A percentile compares a stretch with the other conserved stretches of the same genome.
These are phyloP conservation scores for Skeletonema potamos DNA, from an alignment of 108 stramenopile species.

Conservation along the genomic window DNA sequence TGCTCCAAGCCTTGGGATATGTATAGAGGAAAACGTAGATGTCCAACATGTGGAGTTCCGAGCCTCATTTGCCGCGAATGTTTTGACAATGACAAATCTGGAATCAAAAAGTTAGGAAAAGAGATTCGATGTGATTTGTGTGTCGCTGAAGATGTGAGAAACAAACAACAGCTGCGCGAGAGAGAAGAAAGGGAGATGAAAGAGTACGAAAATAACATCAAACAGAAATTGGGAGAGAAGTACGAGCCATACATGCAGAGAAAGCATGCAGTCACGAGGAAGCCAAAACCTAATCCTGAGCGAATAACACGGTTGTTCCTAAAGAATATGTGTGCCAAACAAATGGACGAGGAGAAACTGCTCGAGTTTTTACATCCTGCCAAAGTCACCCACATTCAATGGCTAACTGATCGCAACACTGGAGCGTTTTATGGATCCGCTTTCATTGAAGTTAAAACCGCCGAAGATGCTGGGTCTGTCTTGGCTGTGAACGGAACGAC, in stretches of 20 bases:
- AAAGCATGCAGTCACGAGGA: constrained; percentile 21
- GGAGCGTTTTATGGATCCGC: constrained; percentile 87
- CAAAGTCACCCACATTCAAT: constrained; percentile 83
- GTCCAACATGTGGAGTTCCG: constrained; percentile 91
- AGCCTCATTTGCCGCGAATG: constrained; percentile 81
- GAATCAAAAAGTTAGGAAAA: constrained; percentile 74
- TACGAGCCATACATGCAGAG: constrained; percentile 24
- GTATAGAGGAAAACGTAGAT: constrained; percentile 90
- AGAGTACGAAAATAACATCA: constrained; percentile 35
- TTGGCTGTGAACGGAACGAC: constrained; percentile 64
- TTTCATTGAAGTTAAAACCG: constrained; percentile 81
- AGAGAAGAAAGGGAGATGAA: constrained; percentile 50
- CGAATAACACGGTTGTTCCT: constrained; percentile 85
- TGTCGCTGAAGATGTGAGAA: constrained; percentile 63
- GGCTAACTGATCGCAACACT: constrained; percentile 87
- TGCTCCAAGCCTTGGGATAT: constrained; percentile 88
- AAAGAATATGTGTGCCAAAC: constrained; percentile 83
- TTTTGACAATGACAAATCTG: constrained; percentile 71
- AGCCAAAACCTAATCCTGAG: constrained; percentile 68
- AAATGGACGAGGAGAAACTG: constrained; percentile 71
- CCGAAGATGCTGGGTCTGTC: constrained; percentile 72
- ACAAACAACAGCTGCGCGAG: constrained; percentile 46
- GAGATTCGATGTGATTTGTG: constrained; percentile 65
- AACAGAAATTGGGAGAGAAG: constrained; percentile 37
- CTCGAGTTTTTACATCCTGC: constrained; percentile 60